Evolutionary conservation across 2,329 filamentous ascomycete genomes (phyloP).

Genomic region (Dactylonectria estremocensis): DNA sequence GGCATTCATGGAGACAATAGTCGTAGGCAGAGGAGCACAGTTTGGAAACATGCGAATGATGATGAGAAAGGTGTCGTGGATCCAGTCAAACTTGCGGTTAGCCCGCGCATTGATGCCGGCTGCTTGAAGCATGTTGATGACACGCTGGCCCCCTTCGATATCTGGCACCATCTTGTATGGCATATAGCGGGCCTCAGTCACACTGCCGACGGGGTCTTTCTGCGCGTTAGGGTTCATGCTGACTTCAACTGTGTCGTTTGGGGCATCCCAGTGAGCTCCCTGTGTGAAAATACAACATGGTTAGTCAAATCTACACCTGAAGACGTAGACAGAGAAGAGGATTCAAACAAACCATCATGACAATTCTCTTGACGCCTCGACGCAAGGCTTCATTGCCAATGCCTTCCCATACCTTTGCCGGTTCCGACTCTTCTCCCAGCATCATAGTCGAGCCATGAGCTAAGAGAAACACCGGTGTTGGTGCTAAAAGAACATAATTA

Average conservation of each 20-base stretch:
- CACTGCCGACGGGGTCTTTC: conserved; percentile 76
- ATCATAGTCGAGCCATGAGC: conserved; percentile 82
- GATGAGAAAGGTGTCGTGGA: conserved; percentile 79
- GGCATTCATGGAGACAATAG: conserved; percentile 43
- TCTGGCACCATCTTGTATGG: conserved; percentile 74
- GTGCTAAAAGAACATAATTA: background rate
- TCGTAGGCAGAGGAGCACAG: conserved; percentile 71
- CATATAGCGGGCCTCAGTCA: conserved; percentile 74
- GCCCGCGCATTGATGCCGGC: conserved; percentile 67
- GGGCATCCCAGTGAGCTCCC: conserved; percentile 77
- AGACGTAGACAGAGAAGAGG: background rate
- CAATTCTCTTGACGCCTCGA: conserved; percentile 71
- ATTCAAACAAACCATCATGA: conserved; percentile 72
- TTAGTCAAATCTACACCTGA: too few relatives aligned
- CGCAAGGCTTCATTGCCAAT: conserved; percentile 69
- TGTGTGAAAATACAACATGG: conserved; percentile 39
- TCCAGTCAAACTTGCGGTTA: conserved; percentile 76
- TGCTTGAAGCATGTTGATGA: conserved; percentile 63
- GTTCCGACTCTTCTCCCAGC: conserved; percentile 75
- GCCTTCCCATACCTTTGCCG: conserved; percentile 76
- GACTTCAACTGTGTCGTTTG: conserved; percentile 70
- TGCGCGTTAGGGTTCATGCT: conserved; percentile 70
- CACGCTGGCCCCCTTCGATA: conserved; percentile 64
- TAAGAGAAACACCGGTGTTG: conserved; percentile 75
- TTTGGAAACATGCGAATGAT: conserved; percentile 77